These are phyloP conservation scores for Aspergillus sp. DNA, from an alignment of 2,329 filamentous ascomycete genomes.

Conservation along the genomic window DNA sequence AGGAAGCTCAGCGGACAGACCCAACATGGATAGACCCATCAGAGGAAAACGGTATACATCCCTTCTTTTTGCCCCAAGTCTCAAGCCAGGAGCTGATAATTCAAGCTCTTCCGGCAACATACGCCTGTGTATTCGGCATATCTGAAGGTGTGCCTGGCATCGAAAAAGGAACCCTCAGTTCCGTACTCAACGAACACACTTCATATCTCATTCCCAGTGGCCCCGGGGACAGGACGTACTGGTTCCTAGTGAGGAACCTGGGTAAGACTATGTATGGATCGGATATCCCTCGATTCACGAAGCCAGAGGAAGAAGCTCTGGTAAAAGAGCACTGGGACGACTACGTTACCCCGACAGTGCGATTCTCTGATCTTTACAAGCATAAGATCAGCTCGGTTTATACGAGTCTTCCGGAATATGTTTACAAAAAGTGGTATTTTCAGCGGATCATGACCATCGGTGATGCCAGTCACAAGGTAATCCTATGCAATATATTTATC, in stretches of 20 bases:
- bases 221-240: constrained; percentile 15
- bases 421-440: constrained; percentile 14
- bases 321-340: constrained; percentile 11
- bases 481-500: not conserved
- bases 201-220: constrained; percentile 15
- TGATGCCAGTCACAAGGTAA: constrained; percentile 12
- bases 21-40: constrained; percentile 12
- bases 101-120: constrained; percentile 15
- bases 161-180: constrained; percentile 8
- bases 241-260: constrained; percentile 17
- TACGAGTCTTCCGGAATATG: constrained; percentile 12
- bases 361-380: constrained; percentile 16
- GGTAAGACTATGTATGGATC: constrained; percentile 10
- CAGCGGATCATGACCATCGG: constrained; percentile 11
- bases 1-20: constrained; percentile 7
- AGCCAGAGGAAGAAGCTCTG: constrained; percentile 13
- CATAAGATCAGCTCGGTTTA: constrained; percentile 9
- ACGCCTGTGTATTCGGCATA: constrained; percentile 22
- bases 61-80: not conserved
- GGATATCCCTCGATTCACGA: constrained; percentile 16
- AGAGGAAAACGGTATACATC: constrained; percentile 8
- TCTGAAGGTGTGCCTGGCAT: constrained; percentile 8
- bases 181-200: constrained; percentile 11
- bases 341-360: constrained; percentile 12
- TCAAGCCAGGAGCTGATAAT: not conserved